These are phyloP conservation scores for Parathielavia hyrcaniae DNA, from an alignment of 495 filamentous ascomycete genomes.

Conservation along the genomic window DNA sequence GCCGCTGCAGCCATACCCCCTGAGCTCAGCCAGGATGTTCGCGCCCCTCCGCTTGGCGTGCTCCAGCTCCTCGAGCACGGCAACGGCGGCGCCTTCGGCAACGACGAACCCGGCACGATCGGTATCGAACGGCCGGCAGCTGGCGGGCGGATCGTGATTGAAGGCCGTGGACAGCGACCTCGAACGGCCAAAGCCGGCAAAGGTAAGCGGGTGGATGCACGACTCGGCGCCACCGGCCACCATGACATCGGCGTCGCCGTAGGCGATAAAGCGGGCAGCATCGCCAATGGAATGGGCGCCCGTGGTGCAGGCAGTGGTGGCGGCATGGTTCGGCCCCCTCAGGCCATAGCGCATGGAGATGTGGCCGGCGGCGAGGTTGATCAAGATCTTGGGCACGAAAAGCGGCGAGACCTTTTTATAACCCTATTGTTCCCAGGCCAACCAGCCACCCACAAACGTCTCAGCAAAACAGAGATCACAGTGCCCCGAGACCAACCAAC, in stretches of 20 bases:
- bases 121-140: conserved; percentile 85
- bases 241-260: conserved; percentile 90
- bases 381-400: conserved; percentile 86
- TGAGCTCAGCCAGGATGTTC: conserved; percentile 80
- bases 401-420: conserved; percentile 88
- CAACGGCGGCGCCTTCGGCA: conserved; percentile 80
- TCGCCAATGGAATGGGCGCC: conserved; percentile 92
- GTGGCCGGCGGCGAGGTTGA: conserved; percentile 91
- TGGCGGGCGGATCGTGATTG: conserved; percentile 64
- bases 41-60: conserved; percentile 77
- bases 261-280: conserved; percentile 81
- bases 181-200: conserved; percentile 84
- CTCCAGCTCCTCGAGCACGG: conserved; percentile 84
- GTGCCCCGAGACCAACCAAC: neutral
- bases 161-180: conserved; percentile 74
- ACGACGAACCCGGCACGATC: conserved; percentile 82
- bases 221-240: conserved; percentile 89
- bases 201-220: conserved; percentile 89
- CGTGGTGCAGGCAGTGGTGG: conserved; percentile 91
- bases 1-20: conserved; percentile 78
- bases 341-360: conserved; percentile 91
- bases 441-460: neutral
- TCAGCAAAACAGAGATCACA: conserved; percentile 11
- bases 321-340: conserved; percentile 82
- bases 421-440: conserved; percentile 46